Base-by-base conservation (phyloP, 2,329 filamentous ascomycete genomes). In the Purpureocillium lavendulum region DNA sequence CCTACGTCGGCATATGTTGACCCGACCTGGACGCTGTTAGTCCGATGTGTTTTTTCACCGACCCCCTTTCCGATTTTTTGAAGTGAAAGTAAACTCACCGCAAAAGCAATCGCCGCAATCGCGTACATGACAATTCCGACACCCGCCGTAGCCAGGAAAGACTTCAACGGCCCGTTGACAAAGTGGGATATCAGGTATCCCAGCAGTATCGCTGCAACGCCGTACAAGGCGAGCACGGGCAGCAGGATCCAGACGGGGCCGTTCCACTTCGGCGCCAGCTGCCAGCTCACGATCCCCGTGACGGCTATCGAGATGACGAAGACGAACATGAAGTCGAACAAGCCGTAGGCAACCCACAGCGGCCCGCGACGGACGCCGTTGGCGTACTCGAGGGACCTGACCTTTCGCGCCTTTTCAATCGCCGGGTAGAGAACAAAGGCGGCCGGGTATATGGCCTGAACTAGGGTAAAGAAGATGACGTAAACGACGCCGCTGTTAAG, bases 401-500 rank as follows among this genome's bases (percentile, higher is more conserved):
- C 84, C 43, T 86, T 82, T 38, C 79, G 69, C 4, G 84, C 64
- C 24, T 86, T 73, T 59, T 94, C 87, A 11, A 85, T 65, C 4
- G 86, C 92, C 1, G 85, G 84, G 54, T 94, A 94, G 6, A 94
- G 65, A 0, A 82, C 77, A 51, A 94, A 72, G 18, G 82, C 83
- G 8, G 77, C 75, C 12, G 70, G 69, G 1, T 82, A 77, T 13
- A 75, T 62, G 61, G 77, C 87, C 0, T 84, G 82, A 0, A 78
- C 71, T 42, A 84, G 82, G 50, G 90, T 89, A 15, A 75, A 65
- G 40, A 83, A 74, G 52, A 80, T 89, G 40, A 76, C 71, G 2
- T 80, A 82, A 2, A 70, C 67, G 43, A 92, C 84, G 1, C 75
- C 74, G 29, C n/a, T n/a, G n/a, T 14, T 17, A 4, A 12, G 6